Evolutionary conservation across 352 stramenopile species (phyloP).

Genomic region (Phytophthora citrophthora): DNA sequence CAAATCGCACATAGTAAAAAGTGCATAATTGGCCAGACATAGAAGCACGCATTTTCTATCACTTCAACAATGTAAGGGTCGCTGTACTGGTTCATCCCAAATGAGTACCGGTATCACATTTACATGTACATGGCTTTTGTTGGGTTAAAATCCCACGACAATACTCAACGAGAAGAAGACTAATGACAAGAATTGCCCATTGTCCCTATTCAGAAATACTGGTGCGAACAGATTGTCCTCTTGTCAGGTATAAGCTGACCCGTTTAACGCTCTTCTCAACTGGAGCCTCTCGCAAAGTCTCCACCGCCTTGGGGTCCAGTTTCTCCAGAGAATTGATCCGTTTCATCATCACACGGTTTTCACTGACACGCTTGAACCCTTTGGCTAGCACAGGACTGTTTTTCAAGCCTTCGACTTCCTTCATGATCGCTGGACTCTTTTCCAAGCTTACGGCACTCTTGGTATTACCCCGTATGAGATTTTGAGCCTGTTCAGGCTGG

Average conservation of each 20-base stretch:
- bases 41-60: too few relatives aligned
- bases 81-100: too few relatives aligned
- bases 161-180: too few relatives aligned
- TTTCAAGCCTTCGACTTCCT: background rate
- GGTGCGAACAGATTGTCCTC: background rate
- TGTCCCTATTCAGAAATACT: too few relatives aligned
- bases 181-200: too few relatives aligned
- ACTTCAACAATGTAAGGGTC: too few relatives aligned
- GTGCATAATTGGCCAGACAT: too few relatives aligned
- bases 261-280: background rate
- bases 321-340: background rate
- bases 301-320: background rate
- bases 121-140: too few relatives aligned
- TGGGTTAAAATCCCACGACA: too few relatives aligned
- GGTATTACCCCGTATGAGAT: background rate
- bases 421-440: background rate
- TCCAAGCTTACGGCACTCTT: background rate
- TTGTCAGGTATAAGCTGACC: background rate
- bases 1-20: too few relatives aligned
- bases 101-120: too few relatives aligned
- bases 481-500: background rate
- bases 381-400: background rate
- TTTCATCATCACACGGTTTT: background rate
- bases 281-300: background rate
- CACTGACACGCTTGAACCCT: background rate